phyloP scores from a whole-genome alignment of 192 early-diverging fungal genomes.

The Linnemannia exigua region DNA sequence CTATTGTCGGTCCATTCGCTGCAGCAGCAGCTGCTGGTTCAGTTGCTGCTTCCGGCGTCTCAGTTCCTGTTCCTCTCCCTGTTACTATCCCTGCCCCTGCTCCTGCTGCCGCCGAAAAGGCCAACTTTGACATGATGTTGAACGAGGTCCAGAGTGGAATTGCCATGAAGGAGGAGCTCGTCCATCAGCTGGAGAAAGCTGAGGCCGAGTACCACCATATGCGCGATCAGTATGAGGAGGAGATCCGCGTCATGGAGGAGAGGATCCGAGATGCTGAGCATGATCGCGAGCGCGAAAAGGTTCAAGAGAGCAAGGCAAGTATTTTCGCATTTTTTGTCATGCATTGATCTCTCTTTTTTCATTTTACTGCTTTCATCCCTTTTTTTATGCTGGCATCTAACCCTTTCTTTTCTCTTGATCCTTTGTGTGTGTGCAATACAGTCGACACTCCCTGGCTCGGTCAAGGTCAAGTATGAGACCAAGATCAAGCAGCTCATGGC shows the following conservation, averaged over 20 bases:
- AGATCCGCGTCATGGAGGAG: conserved; percentile 71
- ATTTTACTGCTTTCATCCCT: neutral
- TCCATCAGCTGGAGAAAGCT: conserved; percentile 66
- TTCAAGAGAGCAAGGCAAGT: conserved; percentile 59
- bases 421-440: conserved; percentile 27
- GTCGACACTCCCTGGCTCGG: conserved; percentile 61
- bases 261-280: conserved; percentile 77
- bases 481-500: conserved; percentile 69
- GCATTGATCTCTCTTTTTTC: neutral
- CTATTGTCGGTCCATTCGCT: conserved; percentile 23
- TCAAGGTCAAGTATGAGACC: conserved; percentile 67
- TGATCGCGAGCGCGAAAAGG: conserved; percentile 61
- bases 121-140: conserved; percentile 59
- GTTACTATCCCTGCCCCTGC: neutral
- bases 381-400: neutral
- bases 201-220: conserved; percentile 71
- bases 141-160: conserved; percentile 74
- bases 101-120: conserved; percentile 22
- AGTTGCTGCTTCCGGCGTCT: neutral
- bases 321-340: conserved; percentile 31
- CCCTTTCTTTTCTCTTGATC: neutral
- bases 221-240: conserved; percentile 78
- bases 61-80: conserved; percentile 16
- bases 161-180: conserved; percentile 72
- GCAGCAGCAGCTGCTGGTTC: neutral